Conservation (phyloP, 2,329 filamentous ascomycete species). For the Cyphellophora attinorum region DNA sequence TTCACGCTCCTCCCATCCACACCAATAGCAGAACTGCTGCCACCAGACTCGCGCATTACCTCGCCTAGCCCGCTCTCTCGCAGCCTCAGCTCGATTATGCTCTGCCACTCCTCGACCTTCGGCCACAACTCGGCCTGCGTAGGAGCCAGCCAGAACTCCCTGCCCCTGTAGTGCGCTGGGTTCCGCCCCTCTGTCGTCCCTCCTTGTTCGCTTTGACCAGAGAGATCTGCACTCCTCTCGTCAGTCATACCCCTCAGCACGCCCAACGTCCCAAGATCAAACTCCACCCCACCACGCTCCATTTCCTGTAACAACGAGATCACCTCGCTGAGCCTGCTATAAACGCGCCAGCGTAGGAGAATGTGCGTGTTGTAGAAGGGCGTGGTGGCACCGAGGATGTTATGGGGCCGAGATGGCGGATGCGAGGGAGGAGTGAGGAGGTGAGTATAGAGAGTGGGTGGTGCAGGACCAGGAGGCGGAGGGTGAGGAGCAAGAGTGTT, state of each 20-base stretch:
- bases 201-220: background rate
- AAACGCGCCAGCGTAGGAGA: slow-evolving; percentile 31
- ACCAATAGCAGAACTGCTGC: no score
- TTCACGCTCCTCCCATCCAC: no score
- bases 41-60: background rate
- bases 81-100: slow-evolving; percentile 5
- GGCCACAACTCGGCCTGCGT: slow-evolving; percentile 14
- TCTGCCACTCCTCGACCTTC: slow-evolving; percentile 9
- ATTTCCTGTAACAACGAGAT: slow-evolving; percentile 32
- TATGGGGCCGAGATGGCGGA: slow-evolving; percentile 30
- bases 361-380: slow-evolving; percentile 36
- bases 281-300: slow-evolving; percentile 31
- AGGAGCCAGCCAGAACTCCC: slow-evolving; percentile 11
- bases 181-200: background rate
- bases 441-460: slow-evolving; percentile 31
- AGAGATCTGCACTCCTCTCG: slow-evolving; percentile 8
- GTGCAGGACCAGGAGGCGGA: slow-evolving; percentile 29
- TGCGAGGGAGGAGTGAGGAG: slow-evolving; percentile 28
- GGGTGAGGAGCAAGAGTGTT: slow-evolving; percentile 28
- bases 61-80: slow-evolving; percentile 1
- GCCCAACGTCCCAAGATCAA: slow-evolving; percentile 24
- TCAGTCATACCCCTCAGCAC: slow-evolving; percentile 10
- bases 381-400: slow-evolving; percentile 31
- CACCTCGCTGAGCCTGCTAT: slow-evolving; percentile 30
- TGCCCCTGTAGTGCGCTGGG: slow-evolving; percentile 1